These are phyloP conservation scores for Lizonia empirigonia DNA, from an alignment of 2,329 filamentous ascomycete genomes.

Conservation along the genomic window DNA sequence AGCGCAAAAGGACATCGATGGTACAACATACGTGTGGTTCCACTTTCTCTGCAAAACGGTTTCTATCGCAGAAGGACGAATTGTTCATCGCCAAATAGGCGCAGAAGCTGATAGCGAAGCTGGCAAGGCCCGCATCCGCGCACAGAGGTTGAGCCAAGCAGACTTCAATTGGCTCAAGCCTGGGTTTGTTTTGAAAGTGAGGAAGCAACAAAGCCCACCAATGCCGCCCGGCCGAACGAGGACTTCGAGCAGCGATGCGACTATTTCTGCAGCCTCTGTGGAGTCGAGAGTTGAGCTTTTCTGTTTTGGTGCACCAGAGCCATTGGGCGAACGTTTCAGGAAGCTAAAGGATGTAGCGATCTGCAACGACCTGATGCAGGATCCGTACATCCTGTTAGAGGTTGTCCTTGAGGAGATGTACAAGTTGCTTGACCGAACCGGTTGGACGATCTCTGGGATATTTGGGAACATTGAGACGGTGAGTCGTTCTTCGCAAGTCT, in stretches of 20 bases:
- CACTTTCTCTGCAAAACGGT: slow-evolving; percentile 39
- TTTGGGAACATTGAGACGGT: slow-evolving; percentile 44
- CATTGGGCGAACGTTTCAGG: slow-evolving; percentile 25
- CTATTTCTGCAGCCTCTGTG: not conserved
- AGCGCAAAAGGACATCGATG: slow-evolving; percentile 22
- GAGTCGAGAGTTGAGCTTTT: slow-evolving; percentile 29
- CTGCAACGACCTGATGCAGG: slow-evolving; percentile 30
- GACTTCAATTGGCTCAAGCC: slow-evolving; percentile 35
- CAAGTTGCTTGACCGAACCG: slow-evolving; percentile 35
- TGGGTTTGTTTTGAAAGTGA: slow-evolving; percentile 33
- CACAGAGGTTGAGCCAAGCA: slow-evolving; percentile 25
- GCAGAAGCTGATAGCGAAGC: not conserved
- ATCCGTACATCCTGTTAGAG: slow-evolving; percentile 43
- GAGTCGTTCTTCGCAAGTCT: slow-evolving; percentile 2
- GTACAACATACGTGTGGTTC: slow-evolving; percentile 33
- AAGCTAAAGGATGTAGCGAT: slow-evolving; percentile 16
- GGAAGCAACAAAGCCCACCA: slow-evolving; percentile 2
- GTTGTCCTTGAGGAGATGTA: slow-evolving; percentile 42
- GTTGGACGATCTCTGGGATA: slow-evolving; percentile 37
- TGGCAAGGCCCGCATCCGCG: not conserved
- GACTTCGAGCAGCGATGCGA: slow-evolving; percentile 23
- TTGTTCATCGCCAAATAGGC: slow-evolving; percentile 6
- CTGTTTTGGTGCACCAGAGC: slow-evolving; percentile 34
- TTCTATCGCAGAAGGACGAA: slow-evolving; percentile 11
- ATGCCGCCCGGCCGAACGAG: slow-evolving; percentile 15